Conservation (phyloP, 1,139 yeast species). For the Diutina mesorugosa region DNA sequence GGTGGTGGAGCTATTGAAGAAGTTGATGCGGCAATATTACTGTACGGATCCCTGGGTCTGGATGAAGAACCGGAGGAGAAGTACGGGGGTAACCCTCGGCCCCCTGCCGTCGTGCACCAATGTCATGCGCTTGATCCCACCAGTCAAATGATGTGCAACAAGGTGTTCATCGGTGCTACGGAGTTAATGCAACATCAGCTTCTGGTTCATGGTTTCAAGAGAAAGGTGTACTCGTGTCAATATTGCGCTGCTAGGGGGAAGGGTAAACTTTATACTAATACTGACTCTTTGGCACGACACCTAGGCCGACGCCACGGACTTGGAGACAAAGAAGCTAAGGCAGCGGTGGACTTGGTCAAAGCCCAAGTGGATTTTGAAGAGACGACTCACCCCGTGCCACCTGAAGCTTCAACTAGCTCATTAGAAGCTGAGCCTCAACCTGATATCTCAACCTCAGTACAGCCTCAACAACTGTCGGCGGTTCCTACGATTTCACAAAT, state of each 20-base stretch:
- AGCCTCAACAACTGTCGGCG: background rate
- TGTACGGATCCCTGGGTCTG: background rate
- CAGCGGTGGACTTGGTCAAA: slow-evolving; percentile 37
- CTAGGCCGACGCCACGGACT: slow-evolving; percentile 34
- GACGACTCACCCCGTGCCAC: background rate
- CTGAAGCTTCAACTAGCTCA: background rate
- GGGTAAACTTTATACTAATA: slow-evolving; percentile 33
- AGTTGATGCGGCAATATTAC: background rate
- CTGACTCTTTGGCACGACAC: slow-evolving; percentile 34
- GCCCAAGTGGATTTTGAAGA: slow-evolving; percentile 7
- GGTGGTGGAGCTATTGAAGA: background rate
- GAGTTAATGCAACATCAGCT: slow-evolving; percentile 34
- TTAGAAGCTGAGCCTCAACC: background rate
- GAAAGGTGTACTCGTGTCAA: slow-evolving; percentile 29
- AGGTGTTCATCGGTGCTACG: slow-evolving; percentile 33
- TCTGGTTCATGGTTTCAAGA: slow-evolving; percentile 35
- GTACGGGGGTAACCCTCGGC: background rate
- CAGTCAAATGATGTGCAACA: slow-evolving; percentile 20
- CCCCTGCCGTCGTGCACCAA: slow-evolving; percentile 16
- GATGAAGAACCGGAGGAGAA: background rate
- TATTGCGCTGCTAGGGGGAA: slow-evolving; percentile 27
- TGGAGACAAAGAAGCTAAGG: slow-evolving; percentile 32
- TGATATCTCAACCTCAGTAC: background rate
- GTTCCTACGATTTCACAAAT: background rate
- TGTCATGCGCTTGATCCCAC: slow-evolving; percentile 27